Evolutionary conservation across 106 monocot species (phyloP), one percentile per base, ranked within the genome.

Genomic region (Chionographis japonica): DNA sequence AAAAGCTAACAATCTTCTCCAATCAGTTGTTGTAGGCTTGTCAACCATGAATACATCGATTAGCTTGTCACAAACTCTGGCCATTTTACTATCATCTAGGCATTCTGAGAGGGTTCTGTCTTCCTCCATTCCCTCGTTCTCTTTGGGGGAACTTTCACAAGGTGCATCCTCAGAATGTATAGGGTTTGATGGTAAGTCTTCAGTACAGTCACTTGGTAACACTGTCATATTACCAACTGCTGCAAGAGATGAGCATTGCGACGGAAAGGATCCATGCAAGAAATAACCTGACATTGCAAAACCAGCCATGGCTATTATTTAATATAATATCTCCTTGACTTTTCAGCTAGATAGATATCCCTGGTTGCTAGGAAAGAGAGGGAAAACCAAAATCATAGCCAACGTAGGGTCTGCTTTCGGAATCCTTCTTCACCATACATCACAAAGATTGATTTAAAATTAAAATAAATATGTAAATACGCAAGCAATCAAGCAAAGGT

Each of bases 41-140:
- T 97, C 97, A 37, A 97, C 92, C 84, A 97, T 75, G 71, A 97
- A 97, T 4, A 97, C 87, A 52, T 87, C 89, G 68, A 97, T 90
- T 67, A 97, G 74, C 63, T 92, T 97, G 78, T 97, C 92, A 50
- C 86, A 92, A 17, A 97, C 74, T 68, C 53, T 84, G 63, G 77
- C 63, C 92, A 97, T 97, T 77, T 81, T 88, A 20, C 79, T 27
- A 42, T 72, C 89, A 61, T 76, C 67, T 27, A 72, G n/a, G 18
- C 17, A 62, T 20, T 63, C 71, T 46, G 54, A 5, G 68, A 68
- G 63, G 49, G 16, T 61, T 68, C 70, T 63, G 36, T 14, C 19
- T 56, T 57, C 75, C 40, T 67, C 66, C 43, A 20, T 39, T 54
- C 35, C 61, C 4, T 66, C 62, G 14, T 50, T 62, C 60, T 61